phyloP scores from a whole-genome alignment of 345 rosid genomes.

The Sonneratia caseolaris region DNA sequence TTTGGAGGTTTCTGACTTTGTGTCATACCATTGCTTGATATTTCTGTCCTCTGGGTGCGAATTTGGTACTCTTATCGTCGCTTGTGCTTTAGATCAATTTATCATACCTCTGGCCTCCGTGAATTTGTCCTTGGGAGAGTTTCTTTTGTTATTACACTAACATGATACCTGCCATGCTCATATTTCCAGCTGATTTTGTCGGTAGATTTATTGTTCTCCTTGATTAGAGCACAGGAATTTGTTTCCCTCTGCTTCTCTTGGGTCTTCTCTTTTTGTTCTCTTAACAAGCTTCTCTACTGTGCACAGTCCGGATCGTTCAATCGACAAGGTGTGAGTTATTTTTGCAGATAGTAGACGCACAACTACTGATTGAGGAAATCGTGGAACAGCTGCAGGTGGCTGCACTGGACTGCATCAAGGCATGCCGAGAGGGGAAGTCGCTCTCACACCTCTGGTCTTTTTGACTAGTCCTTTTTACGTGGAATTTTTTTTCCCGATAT shows the following conservation, averaged over 20 bases:
- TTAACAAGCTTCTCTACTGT: background rate
- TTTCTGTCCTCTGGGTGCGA: background rate
- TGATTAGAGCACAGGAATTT: no score
- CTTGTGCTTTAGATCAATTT: no score
- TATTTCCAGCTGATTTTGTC: background rate
- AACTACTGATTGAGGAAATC: slow-evolving; percentile 42
- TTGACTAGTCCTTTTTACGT: no score
- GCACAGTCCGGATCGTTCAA: background rate
- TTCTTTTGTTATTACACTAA: background rate
- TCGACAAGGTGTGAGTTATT: background rate
- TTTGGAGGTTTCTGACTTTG: no score
- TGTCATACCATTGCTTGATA: background rate
- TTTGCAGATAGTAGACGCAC: slow-evolving; percentile 53
- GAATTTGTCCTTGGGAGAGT: background rate
- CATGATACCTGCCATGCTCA: background rate
- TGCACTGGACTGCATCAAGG: slow-evolving; percentile 25
- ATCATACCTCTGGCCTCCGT: no score
- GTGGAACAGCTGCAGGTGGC: slow-evolving; percentile 48
- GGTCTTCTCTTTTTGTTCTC: background rate
- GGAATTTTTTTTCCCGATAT: no score
- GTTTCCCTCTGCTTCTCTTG: background rate
- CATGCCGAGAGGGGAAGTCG: slow-evolving; percentile 43
- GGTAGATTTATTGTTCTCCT: no score
- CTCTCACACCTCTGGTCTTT: slow-evolving; percentile 38
- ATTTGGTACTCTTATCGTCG: no score